Percentiles rank a stretch among this genome's conserved stretches.
Conservation (phyloP, 2,329 filamentous ascomycete species). For the Tolypocladium sp. region DNA sequence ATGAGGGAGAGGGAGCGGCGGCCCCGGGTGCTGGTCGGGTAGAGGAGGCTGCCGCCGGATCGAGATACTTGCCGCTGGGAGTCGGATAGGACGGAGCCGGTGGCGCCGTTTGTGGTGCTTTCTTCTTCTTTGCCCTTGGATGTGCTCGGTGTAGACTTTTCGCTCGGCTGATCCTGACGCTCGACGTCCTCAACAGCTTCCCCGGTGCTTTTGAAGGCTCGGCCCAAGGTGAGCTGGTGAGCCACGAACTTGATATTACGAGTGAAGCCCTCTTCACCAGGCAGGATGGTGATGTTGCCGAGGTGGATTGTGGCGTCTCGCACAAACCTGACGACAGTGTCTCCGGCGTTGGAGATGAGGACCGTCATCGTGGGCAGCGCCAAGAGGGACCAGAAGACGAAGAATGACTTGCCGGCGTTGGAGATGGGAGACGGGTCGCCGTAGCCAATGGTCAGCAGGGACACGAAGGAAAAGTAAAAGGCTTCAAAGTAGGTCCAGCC, state of each 20-base stretch:
- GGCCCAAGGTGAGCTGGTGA: conserved; percentile 32
- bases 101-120: not conserved
- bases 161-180: not conserved
- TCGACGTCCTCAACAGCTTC: conserved; percentile 1
- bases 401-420: conserved; percentile 73
- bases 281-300: conserved; percentile 52
- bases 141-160: conserved; percentile 9
- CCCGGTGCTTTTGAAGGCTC: conserved; percentile 21
- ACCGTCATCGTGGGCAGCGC: conserved; percentile 84
- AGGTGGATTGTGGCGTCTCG: conserved; percentile 45
- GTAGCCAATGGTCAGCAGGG: conserved; percentile 78
- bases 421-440: conserved; percentile 71
- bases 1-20: conserved; percentile 24
- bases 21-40: conserved; percentile 17
- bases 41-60: not conserved
- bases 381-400: conserved; percentile 85
- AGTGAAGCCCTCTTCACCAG: conserved; percentile 41
- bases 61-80: not conserved
- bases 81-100: not conserved
- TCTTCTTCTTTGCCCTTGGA: not conserved
- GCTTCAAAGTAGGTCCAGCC: conserved; percentile 68
- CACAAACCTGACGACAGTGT: conserved; percentile 65
- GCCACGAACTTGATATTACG: conserved; percentile 35
- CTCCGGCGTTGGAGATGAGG: conserved; percentile 72
- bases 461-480: conserved; percentile 80